Percentiles rank a stretch among this genome's conserved stretches.
These are phyloP conservation scores for Pontederia paniculata DNA, from an alignment of 176 grass and related monocot genomes.

Conservation along the genomic window DNA sequence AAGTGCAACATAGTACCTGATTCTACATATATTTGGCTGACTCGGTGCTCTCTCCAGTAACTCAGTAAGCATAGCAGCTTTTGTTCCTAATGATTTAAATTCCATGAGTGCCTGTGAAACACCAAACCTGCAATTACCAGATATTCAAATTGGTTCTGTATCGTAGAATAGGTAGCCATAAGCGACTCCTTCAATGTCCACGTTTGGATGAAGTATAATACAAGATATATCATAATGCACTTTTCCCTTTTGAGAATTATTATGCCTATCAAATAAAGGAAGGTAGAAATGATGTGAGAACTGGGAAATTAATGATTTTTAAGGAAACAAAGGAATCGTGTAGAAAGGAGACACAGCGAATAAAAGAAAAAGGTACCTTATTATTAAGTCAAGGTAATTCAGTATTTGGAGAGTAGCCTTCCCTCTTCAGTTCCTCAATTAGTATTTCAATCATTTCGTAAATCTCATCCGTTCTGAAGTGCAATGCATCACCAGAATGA, in stretches of 20 bases:
- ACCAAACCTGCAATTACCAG: constrained; percentile 70
- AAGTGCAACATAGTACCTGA: constrained; percentile 49
- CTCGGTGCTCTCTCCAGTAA: constrained; percentile 50
- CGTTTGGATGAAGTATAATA: constrained; percentile 19
- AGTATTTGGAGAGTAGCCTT: constrained; percentile 3
- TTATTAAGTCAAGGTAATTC: background rate
- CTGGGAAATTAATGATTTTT: too few species aligned
- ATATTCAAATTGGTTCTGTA: constrained; percentile 50
- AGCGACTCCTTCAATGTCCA: constrained; percentile 51
- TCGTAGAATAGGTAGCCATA: constrained; percentile 48
- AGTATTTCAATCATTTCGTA: constrained; percentile 47
- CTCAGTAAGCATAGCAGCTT: constrained; percentile 63
- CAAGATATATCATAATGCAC: background rate
- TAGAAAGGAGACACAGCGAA: too few species aligned
- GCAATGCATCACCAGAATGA: constrained; percentile 52
- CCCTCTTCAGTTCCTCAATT: constrained; percentile 12
- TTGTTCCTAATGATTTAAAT: constrained; percentile 66
- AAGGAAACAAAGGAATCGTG: too few species aligned
- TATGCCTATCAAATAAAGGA: background rate
- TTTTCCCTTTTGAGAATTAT: background rate
- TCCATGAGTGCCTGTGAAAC: constrained; percentile 61
- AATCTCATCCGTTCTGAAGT: constrained; percentile 36
- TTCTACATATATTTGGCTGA: constrained; percentile 60
- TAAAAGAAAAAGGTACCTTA: background rate
- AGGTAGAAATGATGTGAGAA: too few species aligned